These are phyloP conservation scores for Penicillium bialowiezense DNA, from an alignment of 495 filamentous ascomycete species.

Conservation along the genomic window DNA sequence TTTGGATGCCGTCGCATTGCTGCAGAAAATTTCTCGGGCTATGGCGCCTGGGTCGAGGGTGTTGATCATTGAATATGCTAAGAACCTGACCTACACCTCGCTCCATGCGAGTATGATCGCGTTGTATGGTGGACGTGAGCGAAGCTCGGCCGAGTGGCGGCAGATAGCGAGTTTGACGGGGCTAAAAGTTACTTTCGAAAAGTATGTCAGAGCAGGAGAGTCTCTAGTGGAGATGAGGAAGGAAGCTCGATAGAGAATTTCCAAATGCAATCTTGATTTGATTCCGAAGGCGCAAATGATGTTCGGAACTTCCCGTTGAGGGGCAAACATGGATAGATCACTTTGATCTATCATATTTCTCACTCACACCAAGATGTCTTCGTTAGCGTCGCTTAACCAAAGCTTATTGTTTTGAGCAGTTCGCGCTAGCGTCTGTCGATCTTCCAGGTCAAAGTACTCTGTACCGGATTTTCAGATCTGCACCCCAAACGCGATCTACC, in stretches of 20 bases:
- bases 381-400: neutral
- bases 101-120: constrained; percentile 39
- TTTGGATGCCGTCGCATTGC: constrained; percentile 32
- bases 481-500: neutral
- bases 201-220: constrained; percentile 31
- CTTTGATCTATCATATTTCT: neutral
- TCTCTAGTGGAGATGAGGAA: constrained; percentile 38
- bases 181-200: constrained; percentile 33
- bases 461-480: neutral
- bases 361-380: neutral
- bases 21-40: constrained; percentile 39
- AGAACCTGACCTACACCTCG: constrained; percentile 30
- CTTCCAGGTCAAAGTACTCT: neutral
- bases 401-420: neutral
- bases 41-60: constrained; percentile 47
- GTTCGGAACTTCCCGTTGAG: neutral
- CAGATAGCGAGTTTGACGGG: constrained; percentile 30
- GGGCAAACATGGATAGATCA: neutral
- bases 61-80: constrained; percentile 41
- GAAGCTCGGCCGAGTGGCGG: constrained; percentile 32
- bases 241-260: neutral
- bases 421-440: neutral
- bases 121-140: constrained; percentile 33
- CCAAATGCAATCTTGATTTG: neutral
- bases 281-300: neutral